Conservation (phyloP, 768 basidiomycete species). For the Lentinula lateritia region DNA sequence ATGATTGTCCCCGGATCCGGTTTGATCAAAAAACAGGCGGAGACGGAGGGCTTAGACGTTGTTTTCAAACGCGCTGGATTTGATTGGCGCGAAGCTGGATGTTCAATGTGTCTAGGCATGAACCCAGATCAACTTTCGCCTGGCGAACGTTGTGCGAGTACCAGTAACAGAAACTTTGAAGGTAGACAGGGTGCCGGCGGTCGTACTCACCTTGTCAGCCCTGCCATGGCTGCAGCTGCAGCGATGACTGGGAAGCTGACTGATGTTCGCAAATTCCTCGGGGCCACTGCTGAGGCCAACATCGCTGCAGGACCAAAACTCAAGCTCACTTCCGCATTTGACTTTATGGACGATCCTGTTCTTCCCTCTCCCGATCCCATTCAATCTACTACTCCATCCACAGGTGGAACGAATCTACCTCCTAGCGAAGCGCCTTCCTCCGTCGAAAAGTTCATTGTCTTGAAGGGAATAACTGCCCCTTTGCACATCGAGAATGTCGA, state of each 20-base stretch:
- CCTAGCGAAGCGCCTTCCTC: constrained; percentile 38
- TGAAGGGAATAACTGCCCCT: constrained; percentile 77
- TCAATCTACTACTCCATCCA: constrained; percentile 25
- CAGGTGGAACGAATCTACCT: constrained; percentile 29
- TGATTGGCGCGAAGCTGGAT: constrained; percentile 93
- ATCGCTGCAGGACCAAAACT: constrained; percentile 45
- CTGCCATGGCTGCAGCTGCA: constrained; percentile 91
- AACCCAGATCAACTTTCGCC: constrained; percentile 88
- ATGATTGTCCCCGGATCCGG: constrained; percentile 95
- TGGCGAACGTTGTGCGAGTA: constrained; percentile 83
- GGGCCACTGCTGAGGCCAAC: constrained; percentile 36
- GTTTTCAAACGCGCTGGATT: constrained; percentile 90
- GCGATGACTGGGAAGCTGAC: constrained; percentile 81
- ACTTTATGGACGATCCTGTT: constrained; percentile 73
- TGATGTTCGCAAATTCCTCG: constrained; percentile 76
- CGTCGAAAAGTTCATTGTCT: constrained; percentile 57
- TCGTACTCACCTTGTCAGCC: constrained; percentile 82
- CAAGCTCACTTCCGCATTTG: constrained; percentile 65
- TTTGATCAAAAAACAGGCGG: constrained; percentile 84
- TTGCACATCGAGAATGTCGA: constrained; percentile 81
- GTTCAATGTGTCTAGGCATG: constrained; percentile 96
- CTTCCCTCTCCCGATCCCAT: constrained; percentile 49
- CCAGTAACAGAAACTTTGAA: constrained; percentile 92
- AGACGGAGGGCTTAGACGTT: constrained; percentile 81
- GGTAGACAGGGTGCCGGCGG: constrained; percentile 86